Conservation (phyloP, 2,329 filamentous ascomycete species). For the Trichophyton simii region DNA sequence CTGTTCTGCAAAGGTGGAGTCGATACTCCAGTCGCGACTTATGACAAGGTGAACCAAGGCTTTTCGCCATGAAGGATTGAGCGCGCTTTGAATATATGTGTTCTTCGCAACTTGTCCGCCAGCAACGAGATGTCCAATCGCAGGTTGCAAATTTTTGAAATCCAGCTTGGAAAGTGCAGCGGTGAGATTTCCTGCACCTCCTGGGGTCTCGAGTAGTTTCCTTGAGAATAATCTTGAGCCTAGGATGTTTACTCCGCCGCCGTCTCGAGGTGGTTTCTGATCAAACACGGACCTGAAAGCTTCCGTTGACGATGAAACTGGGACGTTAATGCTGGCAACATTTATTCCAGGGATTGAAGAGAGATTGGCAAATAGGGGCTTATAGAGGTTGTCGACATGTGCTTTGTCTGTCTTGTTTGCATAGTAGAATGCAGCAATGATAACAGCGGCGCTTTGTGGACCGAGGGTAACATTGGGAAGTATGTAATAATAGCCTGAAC, state of each 20-base stretch:
- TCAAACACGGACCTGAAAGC: slow-evolving; percentile 1
- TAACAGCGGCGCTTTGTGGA: background rate
- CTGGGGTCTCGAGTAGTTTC: slow-evolving; percentile 5
- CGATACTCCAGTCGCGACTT: slow-evolving; percentile 5
- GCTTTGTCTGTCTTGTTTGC: slow-evolving; percentile 4
- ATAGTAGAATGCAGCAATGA: slow-evolving; percentile 6
- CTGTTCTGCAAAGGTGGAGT: slow-evolving; percentile 9
- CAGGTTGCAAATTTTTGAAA: slow-evolving; percentile 21
- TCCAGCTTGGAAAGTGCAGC: slow-evolving; percentile 4
- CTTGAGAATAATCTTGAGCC: slow-evolving; percentile 9
- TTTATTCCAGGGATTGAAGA: slow-evolving; percentile 5
- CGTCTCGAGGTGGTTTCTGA: background rate
- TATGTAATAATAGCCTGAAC: slow-evolving; percentile 12
- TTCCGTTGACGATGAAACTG: background rate
- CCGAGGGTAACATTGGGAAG: slow-evolving; percentile 6
- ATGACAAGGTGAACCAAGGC: slow-evolving; percentile 11
- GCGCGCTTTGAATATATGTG: slow-evolving; percentile 6
- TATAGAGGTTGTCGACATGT: slow-evolving; percentile 5
- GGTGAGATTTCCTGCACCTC: slow-evolving; percentile 6
- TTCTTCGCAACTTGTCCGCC: slow-evolving; percentile 24
- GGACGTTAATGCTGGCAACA: background rate
- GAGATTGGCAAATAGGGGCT: slow-evolving; percentile 5
- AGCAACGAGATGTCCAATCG: slow-evolving; percentile 30
- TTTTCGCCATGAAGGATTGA: slow-evolving; percentile 12
- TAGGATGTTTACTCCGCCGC: slow-evolving; percentile 2